A percentile compares a stretch with the other conserved stretches of the same genome.
These are phyloP conservation scores for Penicillium flavigenum DNA, from an alignment of 495 filamentous ascomycete species.

Conservation along the genomic window DNA sequence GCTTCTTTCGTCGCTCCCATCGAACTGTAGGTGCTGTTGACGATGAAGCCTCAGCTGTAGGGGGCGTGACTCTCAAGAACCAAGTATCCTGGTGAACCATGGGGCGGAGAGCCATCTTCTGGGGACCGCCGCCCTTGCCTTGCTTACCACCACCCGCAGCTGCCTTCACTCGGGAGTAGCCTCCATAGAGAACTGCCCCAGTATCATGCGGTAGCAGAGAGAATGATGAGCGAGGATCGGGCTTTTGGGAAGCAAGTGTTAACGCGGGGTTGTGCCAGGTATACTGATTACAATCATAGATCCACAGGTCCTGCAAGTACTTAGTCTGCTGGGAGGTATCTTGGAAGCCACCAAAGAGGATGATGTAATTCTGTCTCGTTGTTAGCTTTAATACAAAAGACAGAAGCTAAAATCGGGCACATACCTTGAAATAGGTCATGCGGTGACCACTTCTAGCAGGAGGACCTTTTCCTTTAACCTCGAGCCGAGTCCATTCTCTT, in stretches of 20 bases:
- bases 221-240: slow-evolving; percentile 87
- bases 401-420: slow-evolving; percentile 25
- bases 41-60: slow-evolving; percentile 58
- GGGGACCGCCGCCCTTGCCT: slow-evolving; percentile 60
- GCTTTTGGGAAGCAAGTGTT: slow-evolving; percentile 74
- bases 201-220: slow-evolving; percentile 85
- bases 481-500: slow-evolving; percentile 86
- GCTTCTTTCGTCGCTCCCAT: slow-evolving; percentile 92
- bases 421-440: slow-evolving; percentile 86
- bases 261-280: slow-evolving; percentile 73
- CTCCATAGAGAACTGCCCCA: slow-evolving; percentile 86
- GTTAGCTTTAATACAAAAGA: neutral
- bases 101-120: slow-evolving; percentile 73
- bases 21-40: slow-evolving; percentile 66
- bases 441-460: slow-evolving; percentile 90
- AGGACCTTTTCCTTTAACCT: slow-evolving; percentile 82
- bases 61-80: slow-evolving; percentile 79
- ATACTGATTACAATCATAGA: slow-evolving; percentile 69
- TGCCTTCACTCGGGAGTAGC: slow-evolving; percentile 87
- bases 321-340: slow-evolving; percentile 92
- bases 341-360: slow-evolving; percentile 85
- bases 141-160: slow-evolving; percentile 52
- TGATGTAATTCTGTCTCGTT: slow-evolving; percentile 57
- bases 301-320: slow-evolving; percentile 73
- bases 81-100: slow-evolving; percentile 92